phyloP scores from a whole-genome alignment of 2,329 filamentous ascomycete species.

The Boeremia exigua region DNA sequence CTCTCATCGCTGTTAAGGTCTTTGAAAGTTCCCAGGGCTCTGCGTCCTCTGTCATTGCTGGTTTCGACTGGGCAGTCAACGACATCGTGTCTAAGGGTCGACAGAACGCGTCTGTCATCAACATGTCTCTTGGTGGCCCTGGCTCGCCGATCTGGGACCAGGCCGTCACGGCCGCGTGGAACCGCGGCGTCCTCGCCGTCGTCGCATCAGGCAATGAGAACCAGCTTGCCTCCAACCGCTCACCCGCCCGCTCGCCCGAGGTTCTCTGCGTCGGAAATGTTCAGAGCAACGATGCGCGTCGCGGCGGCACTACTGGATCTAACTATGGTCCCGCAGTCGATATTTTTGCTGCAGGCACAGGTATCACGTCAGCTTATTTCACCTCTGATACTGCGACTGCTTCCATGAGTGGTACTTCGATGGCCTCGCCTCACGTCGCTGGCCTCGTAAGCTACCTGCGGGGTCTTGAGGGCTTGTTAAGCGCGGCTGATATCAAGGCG shows the following conservation, averaged over 20 bases:
- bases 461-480: constrained; percentile 50
- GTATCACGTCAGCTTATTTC: constrained; percentile 54
- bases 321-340: constrained; percentile 50
- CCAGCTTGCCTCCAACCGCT: constrained; percentile 28
- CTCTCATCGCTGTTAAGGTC: constrained; percentile 46
- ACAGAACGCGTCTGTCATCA: constrained; percentile 42
- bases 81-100: constrained; percentile 41
- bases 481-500: constrained; percentile 27
- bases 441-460: constrained; percentile 74
- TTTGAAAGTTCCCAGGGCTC: constrained; percentile 29
- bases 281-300: constrained; percentile 31
- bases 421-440: constrained; percentile 71
- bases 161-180: constrained; percentile 42
- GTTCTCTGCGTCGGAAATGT: constrained; percentile 47
- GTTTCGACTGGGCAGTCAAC: constrained; percentile 44
- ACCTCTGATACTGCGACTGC: constrained; percentile 51
- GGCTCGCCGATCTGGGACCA: constrained; percentile 37
- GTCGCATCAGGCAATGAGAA: constrained; percentile 47
- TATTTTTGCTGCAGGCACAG: constrained; percentile 47
- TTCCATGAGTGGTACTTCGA: constrained; percentile 64
- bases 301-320: constrained; percentile 30
- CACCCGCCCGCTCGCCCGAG: constrained; percentile 45
- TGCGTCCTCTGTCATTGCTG: constrained; percentile 36
- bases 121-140: constrained; percentile 46
- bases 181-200: constrained; percentile 43